A percentile compares a stretch with the other conserved stretches of the same genome.
These are phyloP conservation scores for Leccinum olivaceopallidum DNA, from an alignment of 768 basidiomycete species.

Conservation along the genomic window DNA sequence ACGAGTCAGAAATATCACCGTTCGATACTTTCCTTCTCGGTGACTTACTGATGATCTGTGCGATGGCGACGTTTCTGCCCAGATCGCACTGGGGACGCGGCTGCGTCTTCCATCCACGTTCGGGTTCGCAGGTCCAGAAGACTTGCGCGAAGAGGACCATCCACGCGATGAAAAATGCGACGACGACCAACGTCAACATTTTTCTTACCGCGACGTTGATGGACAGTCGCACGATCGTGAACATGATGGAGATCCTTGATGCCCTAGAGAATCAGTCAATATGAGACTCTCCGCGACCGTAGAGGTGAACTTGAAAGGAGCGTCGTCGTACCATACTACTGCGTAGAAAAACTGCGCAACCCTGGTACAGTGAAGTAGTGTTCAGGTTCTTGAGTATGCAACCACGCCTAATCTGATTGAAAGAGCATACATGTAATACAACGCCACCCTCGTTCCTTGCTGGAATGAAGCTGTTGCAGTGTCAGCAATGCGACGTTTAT, in stretches of 20 bases:
- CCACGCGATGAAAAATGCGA: slow-evolving; percentile 1
- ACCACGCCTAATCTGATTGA: background rate
- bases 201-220: background rate
- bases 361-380: background rate
- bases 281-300: background rate
- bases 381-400: background rate
- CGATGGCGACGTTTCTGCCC: background rate
- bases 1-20: background rate
- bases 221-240: slow-evolving; percentile 5
- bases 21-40: background rate
- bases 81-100: background rate
- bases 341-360: slow-evolving; percentile 11
- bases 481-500: background rate
- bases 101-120: slow-evolving; percentile 5
- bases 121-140: slow-evolving; percentile 8
- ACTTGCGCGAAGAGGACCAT: slow-evolving; percentile 5
- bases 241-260: slow-evolving; percentile 2
- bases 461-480: background rate
- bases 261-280: background rate
- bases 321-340: slow-evolving; percentile 1
- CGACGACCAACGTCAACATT: background rate
- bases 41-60: background rate
- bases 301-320: background rate
- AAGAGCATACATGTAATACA: slow-evolving; percentile 4
- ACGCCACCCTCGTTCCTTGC: background rate